Conservation (phyloP, 208 protist genomes). For the Leishmania mexicana region DNA sequence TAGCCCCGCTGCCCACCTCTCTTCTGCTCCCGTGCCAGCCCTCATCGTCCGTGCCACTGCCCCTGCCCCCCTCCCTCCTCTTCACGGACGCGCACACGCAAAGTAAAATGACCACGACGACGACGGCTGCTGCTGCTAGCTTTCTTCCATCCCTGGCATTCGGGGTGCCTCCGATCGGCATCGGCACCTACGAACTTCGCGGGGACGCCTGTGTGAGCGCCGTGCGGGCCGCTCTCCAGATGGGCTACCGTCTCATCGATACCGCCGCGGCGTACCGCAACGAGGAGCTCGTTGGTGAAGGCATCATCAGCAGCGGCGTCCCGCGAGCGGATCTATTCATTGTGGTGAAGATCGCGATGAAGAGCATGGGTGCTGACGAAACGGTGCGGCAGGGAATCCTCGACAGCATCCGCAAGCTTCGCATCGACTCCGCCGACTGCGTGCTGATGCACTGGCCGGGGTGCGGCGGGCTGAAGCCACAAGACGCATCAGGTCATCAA, state of each 20-base stretch:
- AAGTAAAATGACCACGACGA: neutral
- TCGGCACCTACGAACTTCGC: slow-evolving; percentile 84
- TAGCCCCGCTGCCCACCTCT: neutral
- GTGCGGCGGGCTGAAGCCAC: slow-evolving; percentile 53
- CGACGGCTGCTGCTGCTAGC: neutral
- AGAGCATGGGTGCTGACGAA: slow-evolving; percentile 50
- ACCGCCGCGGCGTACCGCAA: slow-evolving; percentile 85
- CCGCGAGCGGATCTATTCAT: slow-evolving; percentile 67
- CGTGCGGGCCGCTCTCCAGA: slow-evolving; percentile 52
- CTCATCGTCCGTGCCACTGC: neutral
- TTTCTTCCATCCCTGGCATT: neutral
- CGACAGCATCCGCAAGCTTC: slow-evolving; percentile 60
- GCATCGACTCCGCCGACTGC: slow-evolving; percentile 73
- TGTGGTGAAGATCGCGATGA: slow-evolving; percentile 78
- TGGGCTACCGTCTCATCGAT: slow-evolving; percentile 86
- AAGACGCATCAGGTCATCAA: slow-evolving; percentile 47
- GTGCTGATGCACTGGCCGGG: slow-evolving; percentile 89
- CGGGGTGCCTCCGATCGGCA: slow-evolving; percentile 62
- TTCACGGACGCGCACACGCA: neutral
- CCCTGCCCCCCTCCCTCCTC: neutral
- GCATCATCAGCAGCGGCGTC: slow-evolving; percentile 62
- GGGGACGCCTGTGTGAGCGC: slow-evolving; percentile 57
- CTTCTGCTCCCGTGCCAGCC: neutral
- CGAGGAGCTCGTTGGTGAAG: slow-evolving; percentile 69
- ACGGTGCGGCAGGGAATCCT: slow-evolving; percentile 43